These are phyloP conservation scores for Triangularia verruculosa DNA, from an alignment of 2,329 filamentous ascomycete genomes.

Conservation along the genomic window DNA sequence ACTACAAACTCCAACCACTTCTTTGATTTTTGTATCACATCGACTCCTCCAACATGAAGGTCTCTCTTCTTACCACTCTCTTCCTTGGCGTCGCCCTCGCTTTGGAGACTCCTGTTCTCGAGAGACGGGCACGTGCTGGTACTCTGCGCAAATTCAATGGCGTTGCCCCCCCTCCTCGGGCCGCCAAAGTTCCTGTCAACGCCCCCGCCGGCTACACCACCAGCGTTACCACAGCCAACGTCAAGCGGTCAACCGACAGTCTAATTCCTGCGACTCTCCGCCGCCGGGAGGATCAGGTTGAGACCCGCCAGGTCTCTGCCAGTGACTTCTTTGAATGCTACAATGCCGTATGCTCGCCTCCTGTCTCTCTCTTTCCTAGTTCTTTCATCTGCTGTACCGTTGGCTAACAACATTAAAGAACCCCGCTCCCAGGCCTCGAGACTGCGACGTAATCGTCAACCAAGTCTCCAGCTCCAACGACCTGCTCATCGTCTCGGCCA, in stretches of 20 bases:
- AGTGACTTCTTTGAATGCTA: conserved; percentile 37
- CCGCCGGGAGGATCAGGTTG: conserved; percentile 19
- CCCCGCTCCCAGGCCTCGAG: conserved; percentile 29
- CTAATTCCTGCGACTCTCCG: conserved; percentile 17
- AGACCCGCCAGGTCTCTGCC: conserved; percentile 22
- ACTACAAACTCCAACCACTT: conserved; percentile 1
- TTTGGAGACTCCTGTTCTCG: conserved; percentile 20
- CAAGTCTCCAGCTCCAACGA: conserved; percentile 31
- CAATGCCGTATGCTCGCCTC: conserved; percentile 33
- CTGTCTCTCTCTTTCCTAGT: not conserved
- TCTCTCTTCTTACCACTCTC: conserved; percentile 26
- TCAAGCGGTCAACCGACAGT: conserved; percentile 25
- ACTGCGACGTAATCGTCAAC: conserved; percentile 35
- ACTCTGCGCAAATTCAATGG: conserved; percentile 17
- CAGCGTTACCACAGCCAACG: conserved; percentile 22
- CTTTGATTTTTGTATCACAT: not conserved
- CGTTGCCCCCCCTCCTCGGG: conserved; percentile 19
- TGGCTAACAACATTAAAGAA: conserved; percentile 24
- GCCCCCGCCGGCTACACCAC: conserved; percentile 26
- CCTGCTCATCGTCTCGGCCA: conserved; percentile 31
- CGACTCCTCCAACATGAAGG: conserved; percentile 28
- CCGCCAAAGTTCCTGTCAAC: conserved; percentile 19
- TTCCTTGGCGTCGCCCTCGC: conserved; percentile 29
- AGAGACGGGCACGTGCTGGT: conserved; percentile 15
- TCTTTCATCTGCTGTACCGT: not conserved